phyloP scores from a whole-genome alignment of 2,329 filamentous ascomycete species.

The Thelonectria olida region DNA sequence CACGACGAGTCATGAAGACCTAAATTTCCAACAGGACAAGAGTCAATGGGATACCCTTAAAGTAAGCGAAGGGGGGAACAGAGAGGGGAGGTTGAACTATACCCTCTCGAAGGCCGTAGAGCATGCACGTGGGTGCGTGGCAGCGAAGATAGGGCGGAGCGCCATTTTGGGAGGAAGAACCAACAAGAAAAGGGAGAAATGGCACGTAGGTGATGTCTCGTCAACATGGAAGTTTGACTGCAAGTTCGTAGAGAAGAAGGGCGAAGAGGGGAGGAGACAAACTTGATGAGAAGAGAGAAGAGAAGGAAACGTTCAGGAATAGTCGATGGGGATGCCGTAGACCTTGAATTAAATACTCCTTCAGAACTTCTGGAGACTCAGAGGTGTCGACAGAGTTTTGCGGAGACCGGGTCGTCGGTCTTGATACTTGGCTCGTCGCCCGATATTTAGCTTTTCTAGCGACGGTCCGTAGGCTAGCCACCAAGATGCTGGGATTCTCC shows the following conservation, averaged over 20 bases:
- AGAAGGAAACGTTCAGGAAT: no score
- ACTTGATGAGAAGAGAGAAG: slow-evolving; percentile 24
- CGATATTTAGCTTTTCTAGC: slow-evolving; percentile 34
- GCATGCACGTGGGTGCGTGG: slow-evolving; percentile 93
- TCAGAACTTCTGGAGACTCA: slow-evolving; percentile 4
- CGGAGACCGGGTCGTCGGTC: slow-evolving; percentile 39
- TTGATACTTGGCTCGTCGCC: slow-evolving; percentile 14
- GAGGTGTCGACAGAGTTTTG: slow-evolving; percentile 31
- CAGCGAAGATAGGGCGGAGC: slow-evolving; percentile 80
- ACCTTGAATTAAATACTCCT: slow-evolving; percentile 29
- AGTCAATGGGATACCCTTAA: neutral
- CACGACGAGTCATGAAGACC: slow-evolving; percentile 96
- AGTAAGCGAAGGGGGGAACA: neutral
- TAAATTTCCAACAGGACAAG: slow-evolving; percentile 45
- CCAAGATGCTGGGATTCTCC: slow-evolving; percentile 30
- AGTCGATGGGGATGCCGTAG: slow-evolving; percentile 22
- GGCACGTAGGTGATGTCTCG: slow-evolving; percentile 35
- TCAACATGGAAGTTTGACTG: slow-evolving; percentile 35
- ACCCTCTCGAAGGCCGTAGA: slow-evolving; percentile 98
- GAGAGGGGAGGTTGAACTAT: slow-evolving; percentile 41
- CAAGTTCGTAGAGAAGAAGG: neutral
- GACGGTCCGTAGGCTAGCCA: slow-evolving; percentile 39
- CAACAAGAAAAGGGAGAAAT: slow-evolving; percentile 42
- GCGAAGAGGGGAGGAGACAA: slow-evolving; percentile 11
- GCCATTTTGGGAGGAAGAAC: slow-evolving; percentile 65